These are phyloP conservation scores for Lasiosphaeria miniovina DNA, from an alignment of 495 filamentous ascomycete species.

Conservation along the genomic window DNA sequence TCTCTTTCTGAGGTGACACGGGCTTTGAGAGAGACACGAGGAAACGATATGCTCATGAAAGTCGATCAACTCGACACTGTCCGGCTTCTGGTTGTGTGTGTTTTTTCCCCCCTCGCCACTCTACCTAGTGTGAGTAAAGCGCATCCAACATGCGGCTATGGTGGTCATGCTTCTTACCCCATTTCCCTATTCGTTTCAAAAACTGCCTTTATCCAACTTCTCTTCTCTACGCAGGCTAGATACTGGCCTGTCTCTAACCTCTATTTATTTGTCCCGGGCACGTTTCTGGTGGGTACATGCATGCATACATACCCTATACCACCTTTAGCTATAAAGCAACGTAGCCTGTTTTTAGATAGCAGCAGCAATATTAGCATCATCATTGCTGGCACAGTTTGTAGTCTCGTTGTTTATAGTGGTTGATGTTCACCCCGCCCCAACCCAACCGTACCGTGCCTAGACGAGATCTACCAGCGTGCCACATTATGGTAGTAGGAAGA, in stretches of 20 bases:
- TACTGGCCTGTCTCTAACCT: constrained; percentile 1
- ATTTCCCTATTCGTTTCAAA: neutral
- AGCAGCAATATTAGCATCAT: neutral
- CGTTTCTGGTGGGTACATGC: neutral
- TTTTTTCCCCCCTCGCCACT: neutral
- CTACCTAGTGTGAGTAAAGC: no score
- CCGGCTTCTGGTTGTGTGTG: neutral
- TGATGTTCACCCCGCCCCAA: no score
- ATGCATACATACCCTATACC: no score
- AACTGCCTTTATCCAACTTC: neutral
- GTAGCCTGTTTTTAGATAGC: neutral
- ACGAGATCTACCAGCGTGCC: no score
- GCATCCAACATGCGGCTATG: no score
- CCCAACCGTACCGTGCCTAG: no score
- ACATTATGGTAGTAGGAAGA: neutral
- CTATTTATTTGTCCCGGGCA: neutral
- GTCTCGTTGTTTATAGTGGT: neutral
- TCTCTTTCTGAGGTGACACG: neutral
- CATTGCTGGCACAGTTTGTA: neutral
- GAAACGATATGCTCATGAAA: neutral
- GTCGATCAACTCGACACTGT: neutral
- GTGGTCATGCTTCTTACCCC: no score
- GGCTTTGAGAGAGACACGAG: neutral
- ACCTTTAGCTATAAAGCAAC: no score
- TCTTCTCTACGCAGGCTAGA: neutral